Conservation (phyloP, 2,329 filamentous ascomycete genomes). For the Colletotrichum tabaci region DNA sequence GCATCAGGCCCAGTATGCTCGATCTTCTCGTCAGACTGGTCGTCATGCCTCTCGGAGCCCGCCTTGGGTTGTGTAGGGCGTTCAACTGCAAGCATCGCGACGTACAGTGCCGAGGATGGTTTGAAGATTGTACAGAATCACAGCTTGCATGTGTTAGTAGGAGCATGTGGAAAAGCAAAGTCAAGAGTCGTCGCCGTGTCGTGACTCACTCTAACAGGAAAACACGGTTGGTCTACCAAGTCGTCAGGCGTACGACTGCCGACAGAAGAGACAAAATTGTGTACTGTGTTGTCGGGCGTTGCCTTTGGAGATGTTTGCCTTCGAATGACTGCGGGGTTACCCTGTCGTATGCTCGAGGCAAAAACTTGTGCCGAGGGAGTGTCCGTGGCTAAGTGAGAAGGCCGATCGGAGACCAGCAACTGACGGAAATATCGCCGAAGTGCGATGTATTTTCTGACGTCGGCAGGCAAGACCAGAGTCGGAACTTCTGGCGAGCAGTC, state of each 20-base stretch:
- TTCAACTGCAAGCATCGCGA: conserved; percentile 34
- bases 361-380: background rate
- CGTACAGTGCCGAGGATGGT: conserved; percentile 4
- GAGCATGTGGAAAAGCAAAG: background rate
- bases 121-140: conserved; percentile 1
- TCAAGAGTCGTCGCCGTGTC: background rate
- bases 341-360: background rate
- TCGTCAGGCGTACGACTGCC: background rate
- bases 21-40: conserved; percentile 27
- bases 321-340: background rate
- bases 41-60: conserved; percentile 26
- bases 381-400: background rate
- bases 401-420: background rate
- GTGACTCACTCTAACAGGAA: conserved; percentile 33
- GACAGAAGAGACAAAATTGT: background rate
- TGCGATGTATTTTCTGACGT: conserved; percentile 4
- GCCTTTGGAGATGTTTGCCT: background rate
- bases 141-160: conserved; percentile 4
- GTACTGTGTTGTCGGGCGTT: background rate
- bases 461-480: background rate
- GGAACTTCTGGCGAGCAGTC: conserved; percentile 8
- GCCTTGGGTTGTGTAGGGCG: conserved; percentile 14
- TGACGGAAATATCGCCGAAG: background rate
- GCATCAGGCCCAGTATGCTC: conserved; percentile 42
- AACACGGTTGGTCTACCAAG: background rate